Evolutionary conservation across 2,329 filamentous ascomycete species (phyloP).

Genomic region (Helicocarpus griseus): DNA sequence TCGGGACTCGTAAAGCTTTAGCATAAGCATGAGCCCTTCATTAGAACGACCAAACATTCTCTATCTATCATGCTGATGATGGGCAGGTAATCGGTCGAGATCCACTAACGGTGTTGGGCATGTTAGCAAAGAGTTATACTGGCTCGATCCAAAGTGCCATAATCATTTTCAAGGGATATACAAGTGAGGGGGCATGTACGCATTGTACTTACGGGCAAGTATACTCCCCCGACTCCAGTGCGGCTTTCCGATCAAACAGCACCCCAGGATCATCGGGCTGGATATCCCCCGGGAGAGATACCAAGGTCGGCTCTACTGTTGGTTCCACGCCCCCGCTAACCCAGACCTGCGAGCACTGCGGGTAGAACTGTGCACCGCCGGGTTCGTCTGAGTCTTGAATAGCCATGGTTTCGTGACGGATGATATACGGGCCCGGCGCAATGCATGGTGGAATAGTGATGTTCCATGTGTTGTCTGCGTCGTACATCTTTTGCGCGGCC

Average conservation of each 20-base stretch:
- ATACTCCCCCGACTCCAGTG: not conserved
- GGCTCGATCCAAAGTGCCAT: not conserved
- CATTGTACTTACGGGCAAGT: not conserved
- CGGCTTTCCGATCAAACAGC: not conserved
- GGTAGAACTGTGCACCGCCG: not conserved
- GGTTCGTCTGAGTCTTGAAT: not conserved
- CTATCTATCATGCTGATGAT: not conserved
- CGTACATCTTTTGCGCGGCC: constrained; percentile 1
- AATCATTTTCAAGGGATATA: not conserved
- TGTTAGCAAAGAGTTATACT: not conserved
- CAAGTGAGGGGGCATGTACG: not conserved
- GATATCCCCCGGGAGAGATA: constrained; percentile 1
- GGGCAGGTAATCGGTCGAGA: not conserved
- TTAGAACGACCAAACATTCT: too few species aligned
- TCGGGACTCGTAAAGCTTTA: too few species aligned
- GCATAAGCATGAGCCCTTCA: too few species aligned
- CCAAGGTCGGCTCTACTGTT: not conserved
- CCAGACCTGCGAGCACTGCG: not conserved
- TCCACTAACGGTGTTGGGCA: not conserved
- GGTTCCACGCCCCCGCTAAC: not conserved
- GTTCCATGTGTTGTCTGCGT: constrained; percentile 1
- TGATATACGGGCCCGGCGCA: not conserved
- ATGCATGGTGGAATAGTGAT: not conserved
- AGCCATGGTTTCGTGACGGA: constrained; percentile 1
- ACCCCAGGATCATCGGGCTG: not conserved